Evolutionary conservation across 2,329 filamentous ascomycete species (phyloP), one percentile per base, ranked within the genome.

Genomic region (Nigrospora osmanthi): DNA sequence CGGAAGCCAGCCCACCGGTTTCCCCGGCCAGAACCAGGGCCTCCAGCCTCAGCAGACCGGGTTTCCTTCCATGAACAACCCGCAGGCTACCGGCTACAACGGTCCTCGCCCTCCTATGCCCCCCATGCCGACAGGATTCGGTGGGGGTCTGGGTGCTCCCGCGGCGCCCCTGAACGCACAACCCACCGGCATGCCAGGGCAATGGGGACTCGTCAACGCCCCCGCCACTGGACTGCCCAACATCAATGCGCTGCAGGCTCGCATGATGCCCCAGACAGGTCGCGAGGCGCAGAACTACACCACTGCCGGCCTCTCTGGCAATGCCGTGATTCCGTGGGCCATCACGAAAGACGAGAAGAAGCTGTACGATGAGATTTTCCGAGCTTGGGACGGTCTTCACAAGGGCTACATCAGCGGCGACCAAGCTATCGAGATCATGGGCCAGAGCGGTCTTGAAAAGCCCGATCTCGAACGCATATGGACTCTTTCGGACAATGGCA

Each of bases 261-360:
- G 89, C 50, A 93, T 98, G 82, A 97, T 98, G 91, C 93, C 93
- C 17, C 91, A 98, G 61, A 81, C 87, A 54, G 93, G 93, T 38
- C 85, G 93, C 33, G 93, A 97, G 65, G 78, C 82, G 49, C 86
- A 85, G 23, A 76, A 72, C 15, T 97, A 87, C 57, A 95, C 88
- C 9, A 91, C 90, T 2, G 81, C 85, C 47, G 91, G 91, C 6
- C 75, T 98, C 11, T 83, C 89, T 51, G 93, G 93, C 43, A 97
- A 95, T 67, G 93, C 93, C 1, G 91, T 89, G 9, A 91, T 98
- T 58, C 93, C 93, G 0, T 98, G 93, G 93, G 90, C 93, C 14
- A 93, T 98, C 48, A 98, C 93, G 5, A 98, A 98, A 64, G 90
- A 96, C 51, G 93, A 98, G 66, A 98, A 98, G 74, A 91, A 87